Base-by-base conservation (phyloP, 169 alveolate species). In the Blepharisma undulans region DNA sequence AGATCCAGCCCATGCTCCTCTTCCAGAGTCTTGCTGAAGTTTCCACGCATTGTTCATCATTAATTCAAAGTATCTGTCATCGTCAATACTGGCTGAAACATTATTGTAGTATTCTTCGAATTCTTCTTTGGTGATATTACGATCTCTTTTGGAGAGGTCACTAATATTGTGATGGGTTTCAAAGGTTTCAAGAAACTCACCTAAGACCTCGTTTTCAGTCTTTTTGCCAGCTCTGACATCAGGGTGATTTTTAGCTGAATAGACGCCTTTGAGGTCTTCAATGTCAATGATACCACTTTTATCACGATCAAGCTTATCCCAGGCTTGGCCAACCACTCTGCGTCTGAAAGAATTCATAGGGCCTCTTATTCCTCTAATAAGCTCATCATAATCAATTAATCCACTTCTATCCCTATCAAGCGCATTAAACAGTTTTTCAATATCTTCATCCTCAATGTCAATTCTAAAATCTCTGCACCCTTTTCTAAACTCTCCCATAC, bases 41-140 rank as follows among this genome's bases (percentile, higher is more conserved):
- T 93, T 95, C 98, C 98, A 96, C 25, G 97, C 97, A 80, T 92
- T 93, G 61, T 88, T 93, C 92, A 96, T 92, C 96, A 96, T 93
- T 18, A 85, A 84, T 59, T 95, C 96, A 76, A 96, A 96, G 91
- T 95, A 95, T 66, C 93, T 92, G 85, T 96, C 98, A 85, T 93
- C 96, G 81, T 96, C 97, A 72, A 95, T 91, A 36, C 93, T 88
- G 91, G 94, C 94, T 25, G 96, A 91, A 27, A 96, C 95, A 87
- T 94, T 94, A 78, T 92, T 94, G 84, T 95, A 96, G 92, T 96
- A 96, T 61, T 96, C 98, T 30, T 85, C 27, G 92, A 95, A 96
- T 80, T 96, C 98, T 61, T 96, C 97, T 27, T 30, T 79, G 66
- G 96, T 93, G 34, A 96, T 96, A 71, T 89, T 89, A 85, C 88